A percentile compares a stretch with the other conserved stretches of the same genome.
Evolutionary conservation across 176 grass and related monocot species (phyloP).

Genomic region (Lolium perenne): DNA sequence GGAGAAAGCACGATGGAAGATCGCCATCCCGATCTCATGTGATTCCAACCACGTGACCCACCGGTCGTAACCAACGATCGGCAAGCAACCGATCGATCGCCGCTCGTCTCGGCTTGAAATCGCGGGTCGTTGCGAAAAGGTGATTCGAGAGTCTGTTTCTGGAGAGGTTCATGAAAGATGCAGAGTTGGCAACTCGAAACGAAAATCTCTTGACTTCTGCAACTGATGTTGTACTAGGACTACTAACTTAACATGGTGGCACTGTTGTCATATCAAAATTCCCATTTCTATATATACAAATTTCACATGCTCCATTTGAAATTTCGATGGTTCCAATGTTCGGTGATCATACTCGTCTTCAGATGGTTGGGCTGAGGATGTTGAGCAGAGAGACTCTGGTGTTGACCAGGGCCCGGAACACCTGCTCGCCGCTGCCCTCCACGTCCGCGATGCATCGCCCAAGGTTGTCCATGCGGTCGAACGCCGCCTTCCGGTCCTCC

Average conservation of each 20-base stretch:
- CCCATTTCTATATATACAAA: conserved; percentile 44
- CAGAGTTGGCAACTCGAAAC: background rate
- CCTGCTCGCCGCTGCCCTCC: conserved; percentile 64
- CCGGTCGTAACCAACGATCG: conserved; percentile 35
- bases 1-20: conserved; percentile 38
- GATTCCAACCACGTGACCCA: conserved; percentile 37
- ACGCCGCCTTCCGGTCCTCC: conserved; percentile 55
- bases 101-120: background rate
- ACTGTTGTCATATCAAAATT: background rate
- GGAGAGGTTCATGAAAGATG: background rate
- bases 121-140: too few relatives aligned
- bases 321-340: background rate
- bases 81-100: background rate
- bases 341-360: background rate
- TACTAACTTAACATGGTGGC: background rate
- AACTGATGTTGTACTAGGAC: background rate
- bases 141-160: background rate
- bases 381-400: conserved; percentile 86
- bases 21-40: conserved; percentile 35
- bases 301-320: background rate
- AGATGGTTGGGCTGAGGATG: conserved; percentile 76
- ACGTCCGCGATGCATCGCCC: conserved; percentile 61
- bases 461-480: conserved; percentile 57
- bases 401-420: conserved; percentile 74
- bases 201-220: background rate